Base-by-base conservation (phyloP, 2,329 filamentous ascomycete genomes). In the Dothiorella sarmentorum region DNA sequence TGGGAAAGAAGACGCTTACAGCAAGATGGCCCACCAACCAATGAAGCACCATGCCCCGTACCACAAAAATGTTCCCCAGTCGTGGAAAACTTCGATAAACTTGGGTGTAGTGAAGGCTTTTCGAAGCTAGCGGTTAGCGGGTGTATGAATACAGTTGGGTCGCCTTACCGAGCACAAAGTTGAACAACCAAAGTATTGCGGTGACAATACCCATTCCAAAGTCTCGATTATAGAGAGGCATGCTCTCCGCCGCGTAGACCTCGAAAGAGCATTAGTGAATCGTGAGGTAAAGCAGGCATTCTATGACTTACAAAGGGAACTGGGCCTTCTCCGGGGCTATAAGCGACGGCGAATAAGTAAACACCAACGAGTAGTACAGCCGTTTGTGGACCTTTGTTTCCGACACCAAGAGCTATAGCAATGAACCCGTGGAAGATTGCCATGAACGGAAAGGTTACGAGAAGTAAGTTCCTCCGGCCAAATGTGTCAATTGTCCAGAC, bases 171-270 rank as follows among this genome's bases (percentile, higher is more conserved):
- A 82, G 71, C 17, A 80, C 67, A 61, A 78, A 79, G 66, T 84
- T 84, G 73, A 83, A 83, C 53, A 80, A 78, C 80, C 81, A 84
- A 22, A 77, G 81, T 47, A 79, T 82, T 0, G 80, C 79, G 0
- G 80, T 83, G 0, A 76, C 80, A 65, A 73, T 68, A 3, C 65
- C 67, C 72, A 74, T 74, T 18, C 72, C 72, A 22, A 72, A 59
- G 40, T 76, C 74, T 61, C 77, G 74, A 40, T 77, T 69, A 33
- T 76, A 75, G 18, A 77, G 71, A 75, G 76, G 65, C 76, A 78
- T 0, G 70, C 67, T 59, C 27, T 79, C 76, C 9, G 76, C 76
- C 0, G 69, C 67, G 60, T 29, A 29, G 11, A 29, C 27, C 27
- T 29, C 11, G 27, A 29, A 29, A 29, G 11, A 7, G 7, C 11